Evolutionary conservation across 495 filamentous ascomycete species (phyloP).

Genomic region (Penicillium coprophilum): DNA sequence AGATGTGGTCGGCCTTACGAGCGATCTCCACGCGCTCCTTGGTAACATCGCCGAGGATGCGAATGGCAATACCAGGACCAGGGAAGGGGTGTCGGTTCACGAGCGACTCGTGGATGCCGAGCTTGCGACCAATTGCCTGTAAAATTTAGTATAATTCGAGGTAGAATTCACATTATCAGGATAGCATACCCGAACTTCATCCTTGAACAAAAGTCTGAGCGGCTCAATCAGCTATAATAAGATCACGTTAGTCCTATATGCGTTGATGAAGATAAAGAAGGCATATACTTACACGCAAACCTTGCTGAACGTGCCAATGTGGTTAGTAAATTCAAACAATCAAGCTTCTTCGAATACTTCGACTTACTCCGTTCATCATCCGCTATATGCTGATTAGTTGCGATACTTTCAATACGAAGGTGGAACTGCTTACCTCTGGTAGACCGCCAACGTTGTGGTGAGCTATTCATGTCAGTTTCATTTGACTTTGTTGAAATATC

Average conservation of each 20-base stretch:
- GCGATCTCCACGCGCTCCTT: slow-evolving; percentile 75
- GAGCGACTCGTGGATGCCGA: slow-evolving; percentile 74
- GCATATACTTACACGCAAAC: slow-evolving; percentile 24
- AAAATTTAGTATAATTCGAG: too few relatives aligned
- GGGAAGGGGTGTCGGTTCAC: slow-evolving; percentile 88
- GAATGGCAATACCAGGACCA: slow-evolving; percentile 78
- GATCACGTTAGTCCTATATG: slow-evolving; percentile 9
- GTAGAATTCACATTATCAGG: too few relatives aligned
- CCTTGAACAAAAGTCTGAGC: slow-evolving; percentile 72
- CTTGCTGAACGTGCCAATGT: slow-evolving; percentile 25
- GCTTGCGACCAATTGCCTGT: slow-evolving; percentile 62
- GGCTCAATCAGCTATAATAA: slow-evolving; percentile 66
- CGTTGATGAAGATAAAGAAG: slow-evolving; percentile 5
- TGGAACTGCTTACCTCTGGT: slow-evolving; percentile 18
- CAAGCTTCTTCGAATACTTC: slow-evolving; percentile 8
- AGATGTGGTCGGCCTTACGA: slow-evolving; percentile 76
- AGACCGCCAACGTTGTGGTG: slow-evolving; percentile 81
- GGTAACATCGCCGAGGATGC: slow-evolving; percentile 86
- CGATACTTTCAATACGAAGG: slow-evolving; percentile 1
- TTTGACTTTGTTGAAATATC: too few relatives aligned
- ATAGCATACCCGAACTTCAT: slow-evolving; percentile 58
- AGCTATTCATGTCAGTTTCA: slow-evolving; percentile 34
- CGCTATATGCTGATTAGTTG: slow-evolving; percentile 19
- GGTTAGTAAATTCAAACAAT: slow-evolving; percentile 16
- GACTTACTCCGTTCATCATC: slow-evolving; percentile 29